Evolutionary conservation across 2,329 filamentous ascomycete genomes (phyloP).

Genomic region (Lachnellula suecica): DNA sequence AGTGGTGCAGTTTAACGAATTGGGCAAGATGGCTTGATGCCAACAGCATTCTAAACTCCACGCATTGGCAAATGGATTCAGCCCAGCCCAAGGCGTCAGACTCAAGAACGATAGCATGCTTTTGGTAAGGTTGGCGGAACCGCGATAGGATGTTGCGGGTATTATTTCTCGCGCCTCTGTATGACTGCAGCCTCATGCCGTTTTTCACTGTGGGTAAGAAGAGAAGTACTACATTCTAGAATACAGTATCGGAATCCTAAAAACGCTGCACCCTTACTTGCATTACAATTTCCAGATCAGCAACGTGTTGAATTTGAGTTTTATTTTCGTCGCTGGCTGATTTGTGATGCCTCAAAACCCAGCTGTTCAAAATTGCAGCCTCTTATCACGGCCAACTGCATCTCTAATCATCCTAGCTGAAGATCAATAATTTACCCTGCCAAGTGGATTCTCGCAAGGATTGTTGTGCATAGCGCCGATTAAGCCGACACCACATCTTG

Average conservation of each 20-base stretch:
- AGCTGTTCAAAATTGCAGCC: not conserved
- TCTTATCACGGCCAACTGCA: not conserved
- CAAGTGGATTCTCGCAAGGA: not conserved
- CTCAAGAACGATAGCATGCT: not conserved
- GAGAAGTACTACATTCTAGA: too few species aligned
- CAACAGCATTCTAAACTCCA: not conserved
- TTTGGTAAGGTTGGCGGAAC: not conserved
- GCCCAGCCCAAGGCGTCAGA: not conserved
- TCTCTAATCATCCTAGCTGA: not conserved
- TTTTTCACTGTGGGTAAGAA: too few species aligned
- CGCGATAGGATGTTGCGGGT: not conserved
- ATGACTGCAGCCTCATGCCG: not conserved
- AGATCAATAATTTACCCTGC: not conserved
- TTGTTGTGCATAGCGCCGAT: not conserved
- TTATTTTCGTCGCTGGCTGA: too few species aligned
- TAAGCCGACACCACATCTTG: not conserved
- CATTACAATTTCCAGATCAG: too few species aligned
- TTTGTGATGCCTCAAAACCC: too few species aligned
- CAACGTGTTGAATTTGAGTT: too few species aligned
- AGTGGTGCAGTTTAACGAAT: not conserved
- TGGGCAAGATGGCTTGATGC: not conserved
- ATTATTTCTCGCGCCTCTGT: not conserved
- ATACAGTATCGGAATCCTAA: too few species aligned
- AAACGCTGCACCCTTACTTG: too few species aligned
- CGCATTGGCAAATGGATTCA: not conserved